Evolutionary conservation across 2,329 filamentous ascomycete genomes (phyloP).

Genomic region (Penicillium griseofulvum): DNA sequence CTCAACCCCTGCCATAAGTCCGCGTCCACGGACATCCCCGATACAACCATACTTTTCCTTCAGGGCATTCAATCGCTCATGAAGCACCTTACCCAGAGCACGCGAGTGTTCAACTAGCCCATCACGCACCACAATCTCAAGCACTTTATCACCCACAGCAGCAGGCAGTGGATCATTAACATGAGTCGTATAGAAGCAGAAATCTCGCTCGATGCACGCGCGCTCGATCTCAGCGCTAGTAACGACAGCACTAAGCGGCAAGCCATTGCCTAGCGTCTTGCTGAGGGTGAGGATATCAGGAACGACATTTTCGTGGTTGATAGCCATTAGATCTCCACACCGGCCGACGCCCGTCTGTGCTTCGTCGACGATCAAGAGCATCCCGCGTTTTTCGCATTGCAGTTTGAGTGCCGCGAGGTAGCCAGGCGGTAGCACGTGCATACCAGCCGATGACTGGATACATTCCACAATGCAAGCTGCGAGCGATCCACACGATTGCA

Average conservation of each 20-base stretch:
- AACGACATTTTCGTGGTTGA: constrained; percentile 51
- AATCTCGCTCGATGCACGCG: constrained; percentile 49
- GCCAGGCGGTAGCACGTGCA: constrained; percentile 57
- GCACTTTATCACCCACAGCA: constrained; percentile 60
- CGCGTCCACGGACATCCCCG: constrained; percentile 60
- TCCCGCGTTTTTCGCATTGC: constrained; percentile 55
- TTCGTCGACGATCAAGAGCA: constrained; percentile 60
- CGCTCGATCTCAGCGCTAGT: constrained; percentile 55
- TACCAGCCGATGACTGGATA: constrained; percentile 58
- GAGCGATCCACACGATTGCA: constrained; percentile 59
- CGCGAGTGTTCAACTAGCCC: constrained; percentile 49
- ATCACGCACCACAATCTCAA: constrained; percentile 61
- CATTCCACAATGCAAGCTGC: constrained; percentile 63
- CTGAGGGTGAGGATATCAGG: constrained; percentile 60
- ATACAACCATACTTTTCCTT: constrained; percentile 57
- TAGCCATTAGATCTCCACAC: constrained; percentile 58
- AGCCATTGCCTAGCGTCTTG: constrained; percentile 61
- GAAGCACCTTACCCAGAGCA: constrained; percentile 48
- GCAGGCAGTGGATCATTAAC: constrained; percentile 61
- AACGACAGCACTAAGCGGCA: constrained; percentile 58
- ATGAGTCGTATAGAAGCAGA: constrained; percentile 61
- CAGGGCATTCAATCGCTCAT: constrained; percentile 47
- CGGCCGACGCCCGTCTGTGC: constrained; percentile 59
- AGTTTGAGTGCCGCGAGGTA: constrained; percentile 57
- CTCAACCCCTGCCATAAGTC: constrained; percentile 59